Evolutionary conservation across 176 grass and related monocot genomes (phyloP), one percentile per base, ranked within the genome.

Genomic region (Aegilops longissima): DNA sequence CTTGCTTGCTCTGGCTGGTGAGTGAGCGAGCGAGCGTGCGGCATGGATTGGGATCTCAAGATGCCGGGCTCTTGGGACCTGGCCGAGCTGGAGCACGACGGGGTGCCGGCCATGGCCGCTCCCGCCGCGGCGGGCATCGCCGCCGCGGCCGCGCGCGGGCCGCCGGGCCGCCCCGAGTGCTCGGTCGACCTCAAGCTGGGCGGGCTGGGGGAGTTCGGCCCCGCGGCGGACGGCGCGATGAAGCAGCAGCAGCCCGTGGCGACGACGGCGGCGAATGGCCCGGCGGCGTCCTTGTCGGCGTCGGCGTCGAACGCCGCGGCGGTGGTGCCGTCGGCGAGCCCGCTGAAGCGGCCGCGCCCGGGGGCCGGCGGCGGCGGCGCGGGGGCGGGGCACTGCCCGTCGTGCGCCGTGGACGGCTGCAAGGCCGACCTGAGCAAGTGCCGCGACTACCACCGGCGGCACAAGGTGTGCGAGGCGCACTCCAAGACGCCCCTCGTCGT

Each of bases 31-130:
- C 44, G 74, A 63, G 39, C 71, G 74, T 54, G 40, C 77, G 40
- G 80, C 76, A 98, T 98, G 96, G 96, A 98, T 75, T 98, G 96
- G 96, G 94, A 94, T 92, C 90, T 92, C 80, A 98, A 96, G 88
- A 92, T 94, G 67, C 96, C 92, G 45, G 76, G 73, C 29, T 86
- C 88, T 29, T 98, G 96, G 96, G 93, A 94, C 80, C 90, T 91
- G 70, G 39, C 70, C 39, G 90, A 91, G n/a, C 86, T 91, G 70
- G 90, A 88, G 39, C 86, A 84, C 86, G 71, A 85, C 63, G 77
- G 86, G 30, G 79, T 86, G 63, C 83, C 81, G 20, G 51, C 63
- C 39, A 70, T 93, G 61, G 66, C 77, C 44, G 61, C 86, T 12
- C 76, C 81, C 29, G n/a, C 24, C 40, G 38, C 82, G 59, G 9